Base-by-base conservation (phyloP, 805 yeast genomes). In the Grigorovia transvaalensis region DNA sequence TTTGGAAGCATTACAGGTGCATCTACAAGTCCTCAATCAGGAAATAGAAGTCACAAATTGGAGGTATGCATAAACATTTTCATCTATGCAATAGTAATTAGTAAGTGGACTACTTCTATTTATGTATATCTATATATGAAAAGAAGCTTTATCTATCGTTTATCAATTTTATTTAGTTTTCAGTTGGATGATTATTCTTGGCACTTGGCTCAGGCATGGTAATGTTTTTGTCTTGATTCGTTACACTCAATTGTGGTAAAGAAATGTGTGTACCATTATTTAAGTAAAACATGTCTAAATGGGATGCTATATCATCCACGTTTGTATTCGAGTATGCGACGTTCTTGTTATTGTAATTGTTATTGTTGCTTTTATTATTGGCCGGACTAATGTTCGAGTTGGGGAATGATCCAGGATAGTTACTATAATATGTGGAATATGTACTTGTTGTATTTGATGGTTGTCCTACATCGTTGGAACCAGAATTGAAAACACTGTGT, bases 321-420 rank as follows among this genome's bases (percentile, higher is more conserved):
- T 20, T 40, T 7, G 12, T 18, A 19, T 18, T 45, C 7, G 47
- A 44, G 19, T 38, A 27, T 9, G 33, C 8, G 40, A 17, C 57
- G 42, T 48, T 56, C 13, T 52, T 50, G 19, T 56, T 18, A 51
- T 56, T 59, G 43, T 19, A 52, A 51, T 9, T 33, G 38, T 13
- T 33, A 33, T 9, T 23, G 27, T 4, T 33, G 9, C 9, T 33
- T 11, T 33, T 33, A 33, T 33, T 33, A 13, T 33, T 33, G 3
- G 38, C 15, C 15, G 38, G 4, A 33, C 8, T 33, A 8, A 11
- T 33, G 20, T n/a, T 15, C 9, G 55, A 57, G 18, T 49, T 57
- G 0, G 70, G 68, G 44, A 63, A 66, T 50, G 57, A 55, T 1
- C 68, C 69, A n/a, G 70, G 68, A 49, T 65, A 66, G 42, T 59